Evolutionary conservation across 257 asterid genomes (phyloP).

Genomic region (Fraxinus quadrangulata): DNA sequence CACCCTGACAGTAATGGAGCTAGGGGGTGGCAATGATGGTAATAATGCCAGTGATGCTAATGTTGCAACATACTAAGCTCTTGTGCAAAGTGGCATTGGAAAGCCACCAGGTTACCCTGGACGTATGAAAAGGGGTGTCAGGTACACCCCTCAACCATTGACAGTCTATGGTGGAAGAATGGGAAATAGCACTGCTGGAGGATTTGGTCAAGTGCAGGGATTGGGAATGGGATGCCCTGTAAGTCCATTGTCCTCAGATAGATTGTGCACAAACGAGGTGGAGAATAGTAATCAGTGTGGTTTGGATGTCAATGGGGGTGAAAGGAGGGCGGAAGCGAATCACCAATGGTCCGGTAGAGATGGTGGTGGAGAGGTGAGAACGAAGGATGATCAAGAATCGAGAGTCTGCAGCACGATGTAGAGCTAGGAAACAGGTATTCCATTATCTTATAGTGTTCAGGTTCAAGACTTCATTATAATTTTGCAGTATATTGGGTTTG

Average conservation of each 20-base stretch:
- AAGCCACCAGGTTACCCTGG: slow-evolving; percentile 33
- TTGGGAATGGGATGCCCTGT: slow-evolving; percentile 59
- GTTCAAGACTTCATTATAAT: not conserved
- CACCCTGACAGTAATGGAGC: slow-evolving; percentile 40
- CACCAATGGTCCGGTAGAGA: slow-evolving; percentile 50
- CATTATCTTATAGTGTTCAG: not conserved
- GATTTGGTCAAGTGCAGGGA: slow-evolving; percentile 51
- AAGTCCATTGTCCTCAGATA: slow-evolving; percentile 66
- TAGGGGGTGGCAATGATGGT: slow-evolving; percentile 20
- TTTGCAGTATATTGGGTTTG: too few relatives aligned
- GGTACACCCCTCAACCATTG: slow-evolving; percentile 36
- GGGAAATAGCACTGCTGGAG: slow-evolving; percentile 54
- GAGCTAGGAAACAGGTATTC: slow-evolving; percentile 80
- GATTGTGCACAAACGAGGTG: slow-evolving; percentile 39
- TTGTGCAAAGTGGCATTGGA: slow-evolving; percentile 42
- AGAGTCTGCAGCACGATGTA: slow-evolving; percentile 81
- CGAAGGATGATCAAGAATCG: slow-evolving; percentile 82
- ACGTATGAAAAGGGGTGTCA: slow-evolving; percentile 44
- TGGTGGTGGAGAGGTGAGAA: slow-evolving; percentile 71
- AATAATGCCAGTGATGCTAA: slow-evolving; percentile 18
- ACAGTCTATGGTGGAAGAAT: slow-evolving; percentile 46
- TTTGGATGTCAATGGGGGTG: slow-evolving; percentile 36
- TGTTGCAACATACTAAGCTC: slow-evolving; percentile 29
- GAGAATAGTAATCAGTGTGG: slow-evolving; percentile 50
- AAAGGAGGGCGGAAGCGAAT: slow-evolving; percentile 55